Base-by-base conservation (phyloP, 768 basidiomycete genomes). In the Boletus rex-veris region DNA sequence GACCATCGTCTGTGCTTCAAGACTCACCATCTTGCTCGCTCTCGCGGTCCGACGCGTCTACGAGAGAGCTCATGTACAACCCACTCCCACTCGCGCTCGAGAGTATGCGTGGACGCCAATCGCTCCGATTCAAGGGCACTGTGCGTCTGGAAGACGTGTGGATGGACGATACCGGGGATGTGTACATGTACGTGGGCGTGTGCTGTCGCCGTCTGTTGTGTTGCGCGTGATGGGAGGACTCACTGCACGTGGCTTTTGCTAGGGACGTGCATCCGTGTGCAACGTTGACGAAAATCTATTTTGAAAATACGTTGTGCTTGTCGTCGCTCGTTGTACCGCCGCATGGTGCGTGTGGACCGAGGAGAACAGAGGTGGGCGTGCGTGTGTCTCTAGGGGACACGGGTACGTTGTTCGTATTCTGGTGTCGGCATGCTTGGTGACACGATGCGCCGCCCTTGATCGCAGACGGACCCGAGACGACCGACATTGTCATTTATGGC, bases 61-160 rank as follows among this genome's bases (percentile, higher is more conserved):
- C 57, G 1, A 42, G 56, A 10, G 74, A 75, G 16, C 71, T 91
- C 14, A 75, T 90, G 19, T 74, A 85, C 56, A 88, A 86, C 58
- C 83, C 84, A 0, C 73, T 90, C 12, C 85, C 89, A 4, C 69
- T 90, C 19, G 83, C 86, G 0, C 66, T 91, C 47, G 89, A 90
- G 69, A 88, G 83, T 67, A 89, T 91, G 87, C 87, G 88, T 37
- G 85, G 87, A 16, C 71, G 86, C 18, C 85, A 84, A 1, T 78
- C 79, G 24, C 69, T 91, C 18, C 75, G 80, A 35, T 78, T 87
- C 54, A 72, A 82, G 45, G 85, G 82, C 3, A 74, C 75, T 0
- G 76, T 80, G 16, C 74, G 72, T 28, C 67, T 88, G 37, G 65
- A 73, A 36, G 80, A 85, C 48, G 64, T 88, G 0, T 85, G 80